Evolutionary conservation across 2,329 filamentous ascomycete species (phyloP).

Genomic region (Lachnellula cervina): DNA sequence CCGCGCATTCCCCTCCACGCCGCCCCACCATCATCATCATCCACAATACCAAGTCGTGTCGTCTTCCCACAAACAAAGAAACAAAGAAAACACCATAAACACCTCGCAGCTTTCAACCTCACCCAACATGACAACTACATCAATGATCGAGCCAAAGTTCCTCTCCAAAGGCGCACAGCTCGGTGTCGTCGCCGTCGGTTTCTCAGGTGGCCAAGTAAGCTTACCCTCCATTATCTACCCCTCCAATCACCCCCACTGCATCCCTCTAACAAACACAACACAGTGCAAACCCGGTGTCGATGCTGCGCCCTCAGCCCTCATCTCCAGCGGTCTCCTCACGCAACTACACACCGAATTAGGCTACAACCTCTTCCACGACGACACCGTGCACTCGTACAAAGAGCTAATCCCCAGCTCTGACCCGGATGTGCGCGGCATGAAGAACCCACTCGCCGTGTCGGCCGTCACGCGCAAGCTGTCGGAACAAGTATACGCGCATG

Average conservation of each 20-base stretch:
- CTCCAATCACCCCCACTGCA: slow-evolving; percentile 1
- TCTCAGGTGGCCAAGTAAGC: slow-evolving; percentile 89
- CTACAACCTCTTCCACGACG: slow-evolving; percentile 83
- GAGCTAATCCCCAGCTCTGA: slow-evolving; percentile 67
- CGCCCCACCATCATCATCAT: neutral
- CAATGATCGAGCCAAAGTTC: slow-evolving; percentile 55
- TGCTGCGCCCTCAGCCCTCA: slow-evolving; percentile 81
- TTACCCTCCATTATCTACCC: neutral
- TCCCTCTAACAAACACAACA: slow-evolving; percentile 14
- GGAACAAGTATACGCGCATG: slow-evolving; percentile 82
- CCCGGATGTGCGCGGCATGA: slow-evolving; percentile 85
- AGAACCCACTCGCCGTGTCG: slow-evolving; percentile 82
- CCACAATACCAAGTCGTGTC: neutral
- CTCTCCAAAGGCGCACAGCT: slow-evolving; percentile 74
- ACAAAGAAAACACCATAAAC: neutral
- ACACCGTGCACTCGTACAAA: slow-evolving; percentile 74
- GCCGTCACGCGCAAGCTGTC: slow-evolving; percentile 77
- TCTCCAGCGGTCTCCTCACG: slow-evolving; percentile 78
- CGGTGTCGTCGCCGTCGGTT: slow-evolving; percentile 90
- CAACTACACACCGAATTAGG: slow-evolving; percentile 81
- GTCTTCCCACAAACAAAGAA: neutral
- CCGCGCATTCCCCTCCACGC: too few species aligned
- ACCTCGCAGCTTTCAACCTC: neutral
- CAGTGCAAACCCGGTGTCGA: slow-evolving; percentile 91
- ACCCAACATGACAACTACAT: slow-evolving; percentile 29